Evolutionary conservation across 1,139 yeast species (phyloP).

Genomic region (Nematodospora anomalae): DNA sequence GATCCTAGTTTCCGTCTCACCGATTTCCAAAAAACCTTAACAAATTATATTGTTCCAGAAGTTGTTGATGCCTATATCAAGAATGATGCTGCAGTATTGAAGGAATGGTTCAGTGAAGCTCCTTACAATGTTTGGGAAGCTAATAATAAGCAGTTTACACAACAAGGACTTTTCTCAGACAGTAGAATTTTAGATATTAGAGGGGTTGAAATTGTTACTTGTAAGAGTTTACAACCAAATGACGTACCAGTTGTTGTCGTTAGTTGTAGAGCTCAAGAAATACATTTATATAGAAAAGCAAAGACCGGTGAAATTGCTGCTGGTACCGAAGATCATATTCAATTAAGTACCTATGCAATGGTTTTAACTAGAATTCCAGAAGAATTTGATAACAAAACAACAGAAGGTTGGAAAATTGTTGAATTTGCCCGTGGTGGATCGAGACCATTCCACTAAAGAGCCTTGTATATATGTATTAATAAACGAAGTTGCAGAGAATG

Average conservation of each 20-base stretch:
- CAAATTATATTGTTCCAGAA: slow-evolving; percentile 94
- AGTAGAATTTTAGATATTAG: slow-evolving; percentile 91
- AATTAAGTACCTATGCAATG: slow-evolving; percentile 93
- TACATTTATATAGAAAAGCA: slow-evolving; percentile 82
- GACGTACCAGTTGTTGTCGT: slow-evolving; percentile 92
- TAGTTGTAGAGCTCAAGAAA: slow-evolving; percentile 96
- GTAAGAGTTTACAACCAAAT: slow-evolving; percentile 86
- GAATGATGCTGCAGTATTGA: slow-evolving; percentile 82
- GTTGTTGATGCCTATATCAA: slow-evolving; percentile 92
- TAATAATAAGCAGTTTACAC: slow-evolving; percentile 87
- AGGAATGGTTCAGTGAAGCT: slow-evolving; percentile 94
- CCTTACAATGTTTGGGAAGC: slow-evolving; percentile 95
- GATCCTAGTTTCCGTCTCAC: slow-evolving; percentile 87
- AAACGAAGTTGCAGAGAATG: no score
- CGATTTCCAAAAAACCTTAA: slow-evolving; percentile 76
- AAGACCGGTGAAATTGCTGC: slow-evolving; percentile 96
- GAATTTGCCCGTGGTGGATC: slow-evolving; percentile 96
- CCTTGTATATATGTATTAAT: slow-evolving; percentile 11
- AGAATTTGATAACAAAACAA: slow-evolving; percentile 82
- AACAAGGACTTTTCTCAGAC: slow-evolving; percentile 90
- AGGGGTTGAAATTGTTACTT: slow-evolving; percentile 90
- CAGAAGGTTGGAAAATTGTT: slow-evolving; percentile 96
- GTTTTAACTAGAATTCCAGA: slow-evolving; percentile 92
- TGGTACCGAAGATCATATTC: slow-evolving; percentile 92
- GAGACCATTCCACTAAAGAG: slow-evolving; percentile 73